Evolutionary conservation across 345 rosid species (phyloP), one percentile per base, ranked within the genome.

Genomic region (Mangifera indica): DNA sequence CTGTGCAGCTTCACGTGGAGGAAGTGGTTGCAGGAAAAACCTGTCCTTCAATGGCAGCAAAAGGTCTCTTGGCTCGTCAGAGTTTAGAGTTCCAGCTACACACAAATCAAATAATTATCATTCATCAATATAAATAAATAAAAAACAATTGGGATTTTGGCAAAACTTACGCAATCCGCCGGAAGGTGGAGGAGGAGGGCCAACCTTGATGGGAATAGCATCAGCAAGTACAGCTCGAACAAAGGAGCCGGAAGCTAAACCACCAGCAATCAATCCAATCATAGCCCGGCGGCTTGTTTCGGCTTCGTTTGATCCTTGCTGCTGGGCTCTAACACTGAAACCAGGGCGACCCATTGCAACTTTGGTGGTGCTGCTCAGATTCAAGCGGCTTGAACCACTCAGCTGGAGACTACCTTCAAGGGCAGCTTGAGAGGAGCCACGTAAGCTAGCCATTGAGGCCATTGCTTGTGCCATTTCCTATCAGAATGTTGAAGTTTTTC

Each of bases 161-260:
- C 11, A 63, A 13, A 13, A 88, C 98, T 87, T 85, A 94, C 98
- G 87, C 61, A 94, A 85, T 37, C 98, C 98, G 25, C 97, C 98
- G 42, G 97, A 92, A 24, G 91, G 98, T 37, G 91, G 85, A 0
- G 98, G 98, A 67, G 97, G 92, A 14, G 93, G 92, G 53, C 98
- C 98, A 13, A 94, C 74, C 77, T 87, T 92, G 87, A 94, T 94
- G 26, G 97, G 65, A 24, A 6, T 51, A 72, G 86, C 90, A 1
- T 81, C 97, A 9, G 98, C 98, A 20, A 90, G 82, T 24, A 92
- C 97, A 44, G 85, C 90, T 62, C 85, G 89, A 73, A 84, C 98
- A 56, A 88, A 85, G 37, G 97, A 87, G 3, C 89, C 90, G 0
- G 93, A 77, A 15, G 87, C 96, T 70, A 92, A 74, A 58, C 93